Percentiles rank a stretch among this genome's conserved stretches.
These are phyloP conservation scores for Dryas integrifolia DNA, from an alignment of 331 rosid species.

Conservation along the genomic window DNA sequence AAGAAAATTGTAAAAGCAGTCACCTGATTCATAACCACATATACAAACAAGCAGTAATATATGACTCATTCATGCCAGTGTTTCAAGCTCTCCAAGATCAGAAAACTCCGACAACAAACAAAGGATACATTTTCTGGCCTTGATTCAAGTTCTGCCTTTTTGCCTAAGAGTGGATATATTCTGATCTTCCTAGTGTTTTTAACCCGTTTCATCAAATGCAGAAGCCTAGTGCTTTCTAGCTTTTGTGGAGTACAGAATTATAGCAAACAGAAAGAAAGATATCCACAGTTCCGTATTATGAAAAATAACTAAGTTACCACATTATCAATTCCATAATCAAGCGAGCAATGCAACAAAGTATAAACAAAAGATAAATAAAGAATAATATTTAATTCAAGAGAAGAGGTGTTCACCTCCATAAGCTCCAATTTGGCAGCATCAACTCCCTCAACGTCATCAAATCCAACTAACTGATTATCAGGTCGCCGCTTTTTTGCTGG, in stretches of 20 bases:
- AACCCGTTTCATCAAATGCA: background rate
- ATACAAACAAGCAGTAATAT: background rate
- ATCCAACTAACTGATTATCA: slow-evolving; percentile 63
- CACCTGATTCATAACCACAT: background rate
- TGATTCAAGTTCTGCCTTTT: background rate
- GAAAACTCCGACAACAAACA: background rate
- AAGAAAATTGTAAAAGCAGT: slow-evolving; percentile 13
- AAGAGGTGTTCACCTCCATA: slow-evolving; percentile 68
- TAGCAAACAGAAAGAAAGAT: background rate
- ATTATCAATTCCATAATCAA: background rate
- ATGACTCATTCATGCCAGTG: background rate
- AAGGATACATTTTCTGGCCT: background rate
- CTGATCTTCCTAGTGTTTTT: background rate
- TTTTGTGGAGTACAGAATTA: background rate
- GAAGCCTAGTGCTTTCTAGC: background rate
- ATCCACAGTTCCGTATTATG: background rate
- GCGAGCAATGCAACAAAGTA: background rate
- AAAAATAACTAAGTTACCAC: background rate
- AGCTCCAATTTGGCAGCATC: slow-evolving; percentile 90
- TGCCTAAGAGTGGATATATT: background rate
- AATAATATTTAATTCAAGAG: background rate
- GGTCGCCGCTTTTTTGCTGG: slow-evolving; percentile 76
- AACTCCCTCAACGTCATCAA: slow-evolving; percentile 95
- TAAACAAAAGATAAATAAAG: background rate
- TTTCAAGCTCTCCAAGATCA: background rate